Evolutionary conservation across 768 basidiomycete genomes (phyloP).

Genomic region (Boletellus emodensis): DNA sequence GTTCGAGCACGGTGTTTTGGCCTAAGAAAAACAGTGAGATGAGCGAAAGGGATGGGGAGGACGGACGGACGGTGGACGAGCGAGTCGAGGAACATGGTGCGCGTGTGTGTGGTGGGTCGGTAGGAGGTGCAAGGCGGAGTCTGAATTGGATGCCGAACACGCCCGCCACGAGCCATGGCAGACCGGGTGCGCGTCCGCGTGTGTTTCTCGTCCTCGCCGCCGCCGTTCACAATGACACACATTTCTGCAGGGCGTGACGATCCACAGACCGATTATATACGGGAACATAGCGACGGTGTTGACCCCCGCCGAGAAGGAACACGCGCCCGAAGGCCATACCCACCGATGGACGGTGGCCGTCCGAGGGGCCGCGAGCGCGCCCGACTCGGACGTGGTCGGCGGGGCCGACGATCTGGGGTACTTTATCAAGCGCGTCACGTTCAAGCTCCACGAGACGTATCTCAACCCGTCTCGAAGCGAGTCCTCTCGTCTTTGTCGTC

Average conservation of each 20-base stretch:
- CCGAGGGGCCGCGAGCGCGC: slow-evolving; percentile 76
- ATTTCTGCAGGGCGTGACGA: slow-evolving; percentile 66
- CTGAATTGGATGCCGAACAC: slow-evolving; percentile 35
- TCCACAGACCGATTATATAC: slow-evolving; percentile 90
- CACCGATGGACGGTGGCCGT: slow-evolving; percentile 97
- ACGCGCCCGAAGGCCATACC: slow-evolving; percentile 69
- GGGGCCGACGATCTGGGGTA: slow-evolving; percentile 88
- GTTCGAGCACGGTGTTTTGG: slow-evolving; percentile 63
- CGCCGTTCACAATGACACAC: background rate
- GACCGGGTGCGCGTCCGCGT: slow-evolving; percentile 81
- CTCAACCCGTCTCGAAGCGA: slow-evolving; percentile 84
- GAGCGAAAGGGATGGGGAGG: background rate
- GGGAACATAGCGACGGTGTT: slow-evolving; percentile 88
- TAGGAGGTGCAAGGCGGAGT: slow-evolving; percentile 25
- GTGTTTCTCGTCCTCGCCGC: slow-evolving; percentile 27
- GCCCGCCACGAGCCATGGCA: slow-evolving; percentile 36
- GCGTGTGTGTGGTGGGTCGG: background rate
- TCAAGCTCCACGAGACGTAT: slow-evolving; percentile 97
- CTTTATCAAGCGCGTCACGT: slow-evolving; percentile 93
- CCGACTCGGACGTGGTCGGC: slow-evolving; percentile 74
- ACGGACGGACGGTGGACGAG: slow-evolving; percentile 60
- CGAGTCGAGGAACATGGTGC: slow-evolving; percentile 49
- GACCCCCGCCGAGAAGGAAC: slow-evolving; percentile 64
- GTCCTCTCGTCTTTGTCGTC: slow-evolving; percentile 15
- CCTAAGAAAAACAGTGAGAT: slow-evolving; percentile 31